Evolutionary conservation across 2,329 filamentous ascomycete genomes (phyloP), one percentile per base, ranked within the genome.

Genomic region (Anisogramma anomala): DNA sequence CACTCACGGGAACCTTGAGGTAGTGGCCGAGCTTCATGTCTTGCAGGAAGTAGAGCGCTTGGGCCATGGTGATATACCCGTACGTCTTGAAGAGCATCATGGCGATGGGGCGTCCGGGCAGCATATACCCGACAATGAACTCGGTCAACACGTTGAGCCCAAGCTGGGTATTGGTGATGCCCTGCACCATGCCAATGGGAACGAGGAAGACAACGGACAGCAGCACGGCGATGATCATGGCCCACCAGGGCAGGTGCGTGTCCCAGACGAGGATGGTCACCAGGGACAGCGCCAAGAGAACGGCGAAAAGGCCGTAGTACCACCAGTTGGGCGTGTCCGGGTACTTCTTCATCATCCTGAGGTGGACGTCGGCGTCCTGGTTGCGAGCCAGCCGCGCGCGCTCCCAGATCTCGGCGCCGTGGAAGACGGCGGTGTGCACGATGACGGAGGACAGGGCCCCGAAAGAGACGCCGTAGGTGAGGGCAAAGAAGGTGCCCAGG

Each of bases 21-120:
- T 69, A 69, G 48, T 68, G 65, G 11, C 52, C 65, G 3, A 64
- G 51, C 45, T 66, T 67, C 48, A 67, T 50, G 39, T 67, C 64
- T 45, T 62, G 57, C 17, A 53, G 49, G 45, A 67, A 67, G 39
- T 53, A 58, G 20, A 66, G 49, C 1, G 57, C 64, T 41, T 67
- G 60, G 14, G 50, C 57, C 65, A 68, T 67, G 36, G 58, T 63
- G 36, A 69, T 67, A 39, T 69, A 69, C 11, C 66, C 65, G 34
- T 64, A 71, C 1, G 63, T 68, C 52, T 71, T 71, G 60, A 72
- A 71, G 28, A 71, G 53, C 67, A 73, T 72, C 57, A 71, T 64
- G 3, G 66, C 68, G 41, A 72, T 59, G 1, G 69, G 68, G 4
- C 57, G 55, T 6, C 70, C 69, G 0, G 68, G 68, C 31, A 67